These are phyloP conservation scores for Crithidia acanthocephali DNA, from an alignment of 208 protist genomes.

Conservation along the genomic window DNA sequence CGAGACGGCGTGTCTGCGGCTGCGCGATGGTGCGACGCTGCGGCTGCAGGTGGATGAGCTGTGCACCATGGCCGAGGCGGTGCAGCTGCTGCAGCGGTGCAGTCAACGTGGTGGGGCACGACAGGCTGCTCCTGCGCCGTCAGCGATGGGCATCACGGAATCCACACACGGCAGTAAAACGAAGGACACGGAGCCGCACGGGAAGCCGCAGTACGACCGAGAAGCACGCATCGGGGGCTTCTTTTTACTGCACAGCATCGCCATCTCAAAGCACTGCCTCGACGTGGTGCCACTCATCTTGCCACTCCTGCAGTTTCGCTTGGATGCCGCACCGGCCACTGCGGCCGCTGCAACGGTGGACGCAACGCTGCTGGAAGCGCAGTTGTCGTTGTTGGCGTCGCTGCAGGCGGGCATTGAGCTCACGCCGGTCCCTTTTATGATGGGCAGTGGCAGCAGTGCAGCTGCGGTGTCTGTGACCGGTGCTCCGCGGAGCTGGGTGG, in stretches of 20 bases:
- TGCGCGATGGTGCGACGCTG: conserved; percentile 20
- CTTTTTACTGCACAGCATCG: conserved; percentile 58
- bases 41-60: conserved; percentile 56
- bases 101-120: too few relatives aligned
- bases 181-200: too few relatives aligned
- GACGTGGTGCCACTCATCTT: conserved; percentile 37
- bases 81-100: conserved; percentile 39
- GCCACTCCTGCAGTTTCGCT: conserved; percentile 2
- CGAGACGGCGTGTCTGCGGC: conserved; percentile 40
- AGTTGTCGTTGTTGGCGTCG: conserved; percentile 3
- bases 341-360: not conserved
- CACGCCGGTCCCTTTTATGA: conserved; percentile 14
- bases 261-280: conserved; percentile 56
- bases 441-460: conserved; percentile 1
- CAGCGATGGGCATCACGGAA: too few relatives aligned
- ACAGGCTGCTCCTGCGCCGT: too few relatives aligned
- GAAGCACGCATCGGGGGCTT: conserved; percentile 38
- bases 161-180: too few relatives aligned
- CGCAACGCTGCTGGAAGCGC: not conserved
- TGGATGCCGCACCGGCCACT: not conserved
- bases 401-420: conserved; percentile 22
- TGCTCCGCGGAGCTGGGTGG: conserved; percentile 44
- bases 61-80: conserved; percentile 53
- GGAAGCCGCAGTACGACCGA: conserved; percentile 15
- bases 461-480: conserved; percentile 18